phyloP scores from a whole-genome alignment of 495 filamentous ascomycete genomes.

The Neurospora hispaniola region DNA sequence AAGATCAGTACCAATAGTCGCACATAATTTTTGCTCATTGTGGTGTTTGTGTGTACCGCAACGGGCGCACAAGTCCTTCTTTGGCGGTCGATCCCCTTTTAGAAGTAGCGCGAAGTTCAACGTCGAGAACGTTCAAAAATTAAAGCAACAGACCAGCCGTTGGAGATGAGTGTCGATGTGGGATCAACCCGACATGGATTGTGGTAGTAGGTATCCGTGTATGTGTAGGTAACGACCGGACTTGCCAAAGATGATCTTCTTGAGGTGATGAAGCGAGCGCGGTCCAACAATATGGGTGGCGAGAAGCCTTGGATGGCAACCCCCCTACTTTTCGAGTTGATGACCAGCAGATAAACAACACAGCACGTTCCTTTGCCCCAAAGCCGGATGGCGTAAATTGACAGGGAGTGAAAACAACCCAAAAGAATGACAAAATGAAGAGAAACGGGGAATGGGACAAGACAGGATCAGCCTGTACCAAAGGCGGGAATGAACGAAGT shows the following conservation, averaged over 20 bases:
- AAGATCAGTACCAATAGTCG: slow-evolving; percentile 23
- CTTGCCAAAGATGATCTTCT: not conserved
- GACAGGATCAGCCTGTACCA: not conserved
- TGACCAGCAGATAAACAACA: not conserved
- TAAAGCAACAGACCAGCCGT: slow-evolving; percentile 28
- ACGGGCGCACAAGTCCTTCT: slow-evolving; percentile 4
- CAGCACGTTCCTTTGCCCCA: not conserved
- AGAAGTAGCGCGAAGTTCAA: slow-evolving; percentile 4
- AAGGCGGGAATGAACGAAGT: not conserved
- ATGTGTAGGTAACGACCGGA: slow-evolving; percentile 8
- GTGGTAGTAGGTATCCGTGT: not conserved
- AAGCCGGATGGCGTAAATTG: not conserved
- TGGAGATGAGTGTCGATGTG: slow-evolving; percentile 8
- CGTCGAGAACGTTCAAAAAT: slow-evolving; percentile 4
- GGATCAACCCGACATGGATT: slow-evolving; percentile 27
- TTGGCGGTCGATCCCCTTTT: not conserved
- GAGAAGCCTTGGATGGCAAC: not conserved
- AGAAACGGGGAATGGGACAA: not conserved
- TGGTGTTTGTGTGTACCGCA: slow-evolving; percentile 13
- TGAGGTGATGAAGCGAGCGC: not conserved
- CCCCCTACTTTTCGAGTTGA: not conserved
- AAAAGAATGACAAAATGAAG: not conserved
- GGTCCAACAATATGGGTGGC: not conserved
- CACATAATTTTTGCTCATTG: slow-evolving; percentile 27
- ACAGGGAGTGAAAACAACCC: not conserved